These are phyloP conservation scores for Ceriops tagal DNA, from an alignment of 345 rosid species.

Conservation along the genomic window DNA sequence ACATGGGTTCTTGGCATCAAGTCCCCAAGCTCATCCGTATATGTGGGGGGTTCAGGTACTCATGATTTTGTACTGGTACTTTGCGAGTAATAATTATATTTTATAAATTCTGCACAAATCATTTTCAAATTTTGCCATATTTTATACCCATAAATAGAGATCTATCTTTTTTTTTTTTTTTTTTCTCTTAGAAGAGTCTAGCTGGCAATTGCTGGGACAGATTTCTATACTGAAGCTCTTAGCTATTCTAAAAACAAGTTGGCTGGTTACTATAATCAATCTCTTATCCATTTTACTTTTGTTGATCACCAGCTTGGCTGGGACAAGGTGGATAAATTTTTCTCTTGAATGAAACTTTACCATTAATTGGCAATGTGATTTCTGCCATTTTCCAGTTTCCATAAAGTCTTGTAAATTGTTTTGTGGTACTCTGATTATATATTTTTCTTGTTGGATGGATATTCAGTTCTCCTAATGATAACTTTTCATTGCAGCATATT, in stretches of 20 bases:
- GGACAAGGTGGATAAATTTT: too few species aligned
- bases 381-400: too few species aligned
- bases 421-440: not conserved
- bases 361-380: too few species aligned
- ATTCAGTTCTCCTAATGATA: constrained; percentile 4
- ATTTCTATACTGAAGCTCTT: not conserved
- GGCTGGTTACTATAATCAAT: too few species aligned
- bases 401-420: too few species aligned
- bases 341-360: too few species aligned
- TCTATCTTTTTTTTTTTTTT: too few species aligned
- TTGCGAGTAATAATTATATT: not conserved
- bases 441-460: not conserved
- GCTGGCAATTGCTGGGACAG: not conserved
- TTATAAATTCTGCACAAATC: not conserved
- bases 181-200: too few species aligned
- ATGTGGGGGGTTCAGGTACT: constrained; percentile 99
- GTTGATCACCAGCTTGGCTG: too few species aligned
- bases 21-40: constrained; percentile 97
- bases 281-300: too few species aligned
- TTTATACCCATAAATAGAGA: too few species aligned
- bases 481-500: constrained; percentile 60
- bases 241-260: not conserved
- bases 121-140: too few species aligned
- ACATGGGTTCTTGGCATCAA: constrained; percentile 90
- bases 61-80: not conserved